Conservation (phyloP, 176 grass and related monocot species). For the Bothriochloa decipiens region DNA sequence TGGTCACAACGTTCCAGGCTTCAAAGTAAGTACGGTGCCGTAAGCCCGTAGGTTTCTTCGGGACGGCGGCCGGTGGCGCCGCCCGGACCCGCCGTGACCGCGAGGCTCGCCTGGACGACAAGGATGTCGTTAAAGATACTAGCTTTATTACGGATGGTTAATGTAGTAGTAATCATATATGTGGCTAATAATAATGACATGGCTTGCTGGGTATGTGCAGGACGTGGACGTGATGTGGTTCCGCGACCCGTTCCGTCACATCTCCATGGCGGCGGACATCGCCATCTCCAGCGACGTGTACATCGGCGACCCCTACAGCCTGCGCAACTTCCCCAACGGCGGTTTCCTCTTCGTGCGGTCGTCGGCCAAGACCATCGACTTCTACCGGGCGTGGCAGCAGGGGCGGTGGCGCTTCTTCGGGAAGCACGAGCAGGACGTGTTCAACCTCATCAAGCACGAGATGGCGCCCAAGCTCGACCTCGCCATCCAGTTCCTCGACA, state of each 20-base stretch:
- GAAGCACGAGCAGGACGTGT: slow-evolving; percentile 90
- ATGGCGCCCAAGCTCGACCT: slow-evolving; percentile 41
- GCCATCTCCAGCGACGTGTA: slow-evolving; percentile 81
- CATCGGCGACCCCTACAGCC: slow-evolving; percentile 65
- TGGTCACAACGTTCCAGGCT: too few relatives aligned
- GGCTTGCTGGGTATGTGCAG: too few relatives aligned
- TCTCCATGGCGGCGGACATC: slow-evolving; percentile 70
- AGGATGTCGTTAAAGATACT: too few relatives aligned
- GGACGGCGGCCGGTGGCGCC: neutral
- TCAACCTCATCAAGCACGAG: slow-evolving; percentile 85
- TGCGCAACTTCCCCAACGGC: slow-evolving; percentile 83
- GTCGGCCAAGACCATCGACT: slow-evolving; percentile 65
- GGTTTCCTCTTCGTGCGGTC: slow-evolving; percentile 88
- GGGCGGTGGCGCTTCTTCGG: slow-evolving; percentile 54
- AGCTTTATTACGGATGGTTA: too few relatives aligned
- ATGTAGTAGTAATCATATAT: too few relatives aligned
- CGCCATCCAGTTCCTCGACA: slow-evolving; percentile 86
- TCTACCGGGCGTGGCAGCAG: slow-evolving; percentile 74
- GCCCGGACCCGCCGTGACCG: neutral
- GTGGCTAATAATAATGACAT: too few relatives aligned
- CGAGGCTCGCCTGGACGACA: too few relatives aligned
- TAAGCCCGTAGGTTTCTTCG: too few relatives aligned
- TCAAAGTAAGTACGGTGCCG: too few relatives aligned
- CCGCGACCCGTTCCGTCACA: slow-evolving; percentile 82
- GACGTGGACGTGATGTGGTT: slow-evolving; percentile 98